phyloP scores from a whole-genome alignment of 352 stramenopile species.

The Globisporangium camurandrum region DNA sequence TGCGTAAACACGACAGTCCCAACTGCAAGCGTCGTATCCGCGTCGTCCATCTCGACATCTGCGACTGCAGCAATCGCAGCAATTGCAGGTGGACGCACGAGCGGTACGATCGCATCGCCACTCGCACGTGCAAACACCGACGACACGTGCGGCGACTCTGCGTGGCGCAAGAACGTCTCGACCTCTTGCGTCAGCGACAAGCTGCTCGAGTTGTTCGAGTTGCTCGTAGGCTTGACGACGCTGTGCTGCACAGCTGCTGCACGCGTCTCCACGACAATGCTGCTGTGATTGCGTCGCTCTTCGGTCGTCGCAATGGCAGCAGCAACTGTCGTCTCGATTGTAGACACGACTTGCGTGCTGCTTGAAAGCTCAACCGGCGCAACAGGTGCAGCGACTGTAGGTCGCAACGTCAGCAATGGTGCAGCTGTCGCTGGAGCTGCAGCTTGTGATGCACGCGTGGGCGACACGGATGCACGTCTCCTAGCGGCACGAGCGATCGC shows the following conservation, averaged over 20 bases:
- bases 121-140: background rate
- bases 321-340: background rate
- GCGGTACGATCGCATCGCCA: conserved; percentile 1
- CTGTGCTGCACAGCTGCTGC: conserved; percentile 2
- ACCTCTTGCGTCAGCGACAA: conserved; percentile 8
- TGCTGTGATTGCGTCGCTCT: background rate
- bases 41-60: background rate
- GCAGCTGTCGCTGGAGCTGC: background rate
- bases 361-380: background rate
- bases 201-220: too few relatives aligned
- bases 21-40: conserved; percentile 23
- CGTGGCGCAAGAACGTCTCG: conserved; percentile 6
- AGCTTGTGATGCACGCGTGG: background rate
- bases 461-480: background rate
- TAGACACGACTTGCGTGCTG: conserved; percentile 3
- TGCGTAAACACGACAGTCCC: conserved; percentile 34
- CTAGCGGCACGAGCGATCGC: too few relatives aligned
- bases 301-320: too few relatives aligned
- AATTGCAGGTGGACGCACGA: conserved; percentile 2
- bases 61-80: background rate
- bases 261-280: background rate
- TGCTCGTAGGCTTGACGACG: too few relatives aligned
- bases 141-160: conserved; percentile 1
- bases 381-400: background rate
- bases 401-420: background rate